Conservation (phyloP, 331 rosid species). For the Malus hybrid region DNA sequence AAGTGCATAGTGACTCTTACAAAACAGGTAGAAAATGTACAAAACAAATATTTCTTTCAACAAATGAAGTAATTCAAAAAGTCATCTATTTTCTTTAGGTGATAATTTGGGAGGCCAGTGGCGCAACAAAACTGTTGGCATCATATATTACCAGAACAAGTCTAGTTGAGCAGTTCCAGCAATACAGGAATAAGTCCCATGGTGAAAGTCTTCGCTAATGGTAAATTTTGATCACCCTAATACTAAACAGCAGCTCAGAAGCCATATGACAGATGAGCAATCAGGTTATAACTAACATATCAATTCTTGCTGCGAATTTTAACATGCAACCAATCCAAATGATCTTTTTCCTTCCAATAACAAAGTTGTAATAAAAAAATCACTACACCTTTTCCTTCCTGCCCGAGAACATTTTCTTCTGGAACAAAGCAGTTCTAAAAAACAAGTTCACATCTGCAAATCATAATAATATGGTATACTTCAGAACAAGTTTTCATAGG, state of each 20-base stretch:
- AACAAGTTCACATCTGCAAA: constrained; percentile 89
- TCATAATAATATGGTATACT: too few species aligned
- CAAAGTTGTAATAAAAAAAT: not conserved
- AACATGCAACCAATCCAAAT: not conserved
- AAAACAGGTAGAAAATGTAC: too few species aligned
- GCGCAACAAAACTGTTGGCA: not conserved
- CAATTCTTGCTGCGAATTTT: not conserved
- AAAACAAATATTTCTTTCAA: too few species aligned
- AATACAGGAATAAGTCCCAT: not conserved
- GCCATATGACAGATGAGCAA: not conserved
- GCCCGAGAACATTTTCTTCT: constrained; percentile 83
- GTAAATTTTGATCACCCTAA: not conserved
- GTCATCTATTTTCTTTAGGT: not conserved
- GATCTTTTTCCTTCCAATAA: not conserved
- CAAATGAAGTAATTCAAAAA: not conserved
- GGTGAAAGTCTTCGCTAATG: not conserved
- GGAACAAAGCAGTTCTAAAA: constrained; percentile 97
- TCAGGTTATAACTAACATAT: not conserved
- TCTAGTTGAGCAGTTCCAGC: not conserved
- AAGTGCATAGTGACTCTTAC: too few species aligned
- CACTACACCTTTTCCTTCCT: constrained; percentile 84
- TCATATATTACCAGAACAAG: not conserved
- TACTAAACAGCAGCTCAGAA: not conserved
- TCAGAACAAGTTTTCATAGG: too few species aligned
- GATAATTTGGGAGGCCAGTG: not conserved